Percentiles rank a stretch among this genome's conserved stretches.
Evolutionary conservation across 352 stramenopile genomes (phyloP).

Genomic region (Globisporangium sylvaticum): DNA sequence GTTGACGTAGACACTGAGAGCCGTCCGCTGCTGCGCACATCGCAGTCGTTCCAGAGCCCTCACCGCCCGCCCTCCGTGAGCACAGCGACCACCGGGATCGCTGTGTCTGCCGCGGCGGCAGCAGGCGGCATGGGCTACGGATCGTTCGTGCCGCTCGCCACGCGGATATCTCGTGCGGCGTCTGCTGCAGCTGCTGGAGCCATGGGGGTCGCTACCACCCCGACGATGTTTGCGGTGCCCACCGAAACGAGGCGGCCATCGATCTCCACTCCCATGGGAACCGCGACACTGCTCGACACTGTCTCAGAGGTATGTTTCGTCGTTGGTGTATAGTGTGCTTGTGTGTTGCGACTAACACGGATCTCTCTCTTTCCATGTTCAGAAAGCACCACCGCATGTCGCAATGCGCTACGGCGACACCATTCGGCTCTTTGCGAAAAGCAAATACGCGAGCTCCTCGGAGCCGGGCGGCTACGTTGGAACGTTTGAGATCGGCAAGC

Average conservation of each 20-base stretch:
- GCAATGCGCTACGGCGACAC: conserved; percentile 67
- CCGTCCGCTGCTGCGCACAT: not conserved
- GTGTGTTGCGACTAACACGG: not conserved
- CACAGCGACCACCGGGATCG: conserved; percentile 1
- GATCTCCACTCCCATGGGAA: not conserved
- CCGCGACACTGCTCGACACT: conserved; percentile 12
- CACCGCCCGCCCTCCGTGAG: not conserved
- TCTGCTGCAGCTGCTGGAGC: conserved; percentile 9
- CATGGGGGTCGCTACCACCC: not conserved
- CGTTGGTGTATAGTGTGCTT: not conserved
- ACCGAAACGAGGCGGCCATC: conserved; percentile 7
- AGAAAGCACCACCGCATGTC: conserved; percentile 55
- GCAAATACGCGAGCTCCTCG: conserved; percentile 35
- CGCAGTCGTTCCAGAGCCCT: not conserved
- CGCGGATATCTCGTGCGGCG: conserved; percentile 12
- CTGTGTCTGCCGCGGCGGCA: conserved; percentile 4
- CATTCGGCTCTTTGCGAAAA: conserved; percentile 62
- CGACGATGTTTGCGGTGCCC: not conserved
- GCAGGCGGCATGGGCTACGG: conserved; percentile 12
- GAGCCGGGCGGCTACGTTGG: conserved; percentile 57
- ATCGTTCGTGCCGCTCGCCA: conserved; percentile 7
- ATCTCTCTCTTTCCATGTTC: conserved; percentile 31
- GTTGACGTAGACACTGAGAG: not conserved
- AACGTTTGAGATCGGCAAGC: conserved; percentile 60
- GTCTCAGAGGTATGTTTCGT: conserved; percentile 9